Conservation (phyloP, 2,329 filamentous ascomycete species). For the Chrysosporium queenslandicum region DNA sequence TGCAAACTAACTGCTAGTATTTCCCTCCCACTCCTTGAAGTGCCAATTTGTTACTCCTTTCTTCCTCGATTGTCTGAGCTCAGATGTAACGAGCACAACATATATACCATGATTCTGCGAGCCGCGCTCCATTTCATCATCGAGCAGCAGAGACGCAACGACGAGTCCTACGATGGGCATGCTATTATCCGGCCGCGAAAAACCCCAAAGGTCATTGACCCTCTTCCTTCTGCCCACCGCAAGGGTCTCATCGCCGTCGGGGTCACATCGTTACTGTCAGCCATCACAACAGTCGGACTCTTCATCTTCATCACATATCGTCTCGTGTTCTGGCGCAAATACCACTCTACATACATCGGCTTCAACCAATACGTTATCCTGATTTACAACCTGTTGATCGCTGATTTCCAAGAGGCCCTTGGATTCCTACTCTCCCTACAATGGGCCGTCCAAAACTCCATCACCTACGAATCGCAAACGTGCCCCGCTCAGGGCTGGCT, state of each 20-base stretch:
- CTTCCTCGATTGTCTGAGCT: background rate
- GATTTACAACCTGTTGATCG: constrained; percentile 45
- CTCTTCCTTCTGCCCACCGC: constrained; percentile 27
- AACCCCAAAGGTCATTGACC: constrained; percentile 24
- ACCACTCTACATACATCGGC: constrained; percentile 42
- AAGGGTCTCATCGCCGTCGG: constrained; percentile 40
- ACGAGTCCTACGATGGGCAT: background rate
- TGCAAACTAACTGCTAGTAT: background rate
- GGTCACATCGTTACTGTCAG: constrained; percentile 40
- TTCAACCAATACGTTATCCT: constrained; percentile 48
- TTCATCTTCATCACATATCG: constrained; percentile 43
- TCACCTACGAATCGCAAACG: constrained; percentile 35
- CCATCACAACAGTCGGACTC: constrained; percentile 36
- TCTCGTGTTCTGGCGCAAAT: constrained; percentile 42
- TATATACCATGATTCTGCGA: constrained; percentile 8
- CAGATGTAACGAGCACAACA: constrained; percentile 7
- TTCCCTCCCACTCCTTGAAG: background rate
- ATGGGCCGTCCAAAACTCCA: constrained; percentile 39
- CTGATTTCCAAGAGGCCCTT: constrained; percentile 45
- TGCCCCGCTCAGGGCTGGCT: constrained; percentile 46
- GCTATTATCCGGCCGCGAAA: constrained; percentile 1
- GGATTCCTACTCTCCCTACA: constrained; percentile 42
- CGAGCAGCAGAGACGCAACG: too few relatives aligned
- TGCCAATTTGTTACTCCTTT: background rate
- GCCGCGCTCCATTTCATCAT: constrained; percentile 3